Evolutionary conservation across 208 protist species (phyloP).

Genomic region (Trypanosomatidae sp.): DNA sequence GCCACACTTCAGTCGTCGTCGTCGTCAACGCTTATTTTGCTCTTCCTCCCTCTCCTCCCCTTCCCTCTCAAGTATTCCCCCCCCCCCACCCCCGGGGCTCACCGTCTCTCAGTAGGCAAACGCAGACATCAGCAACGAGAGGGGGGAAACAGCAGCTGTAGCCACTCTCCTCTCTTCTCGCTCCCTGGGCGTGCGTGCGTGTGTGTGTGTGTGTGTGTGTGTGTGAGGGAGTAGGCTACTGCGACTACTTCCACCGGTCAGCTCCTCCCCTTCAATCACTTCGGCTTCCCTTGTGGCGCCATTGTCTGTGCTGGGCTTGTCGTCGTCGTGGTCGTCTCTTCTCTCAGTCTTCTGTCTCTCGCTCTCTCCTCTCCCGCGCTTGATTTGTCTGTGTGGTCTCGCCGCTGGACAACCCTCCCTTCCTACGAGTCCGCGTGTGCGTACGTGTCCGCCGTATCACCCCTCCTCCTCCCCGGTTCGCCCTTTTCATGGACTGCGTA

Average conservation of each 20-base stretch:
- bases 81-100: not conserved
- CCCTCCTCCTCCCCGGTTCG: not conserved
- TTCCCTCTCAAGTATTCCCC: not conserved
- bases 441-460: not conserved
- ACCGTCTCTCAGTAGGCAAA: not conserved
- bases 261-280: no score
- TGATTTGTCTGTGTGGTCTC: not conserved
- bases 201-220: not conserved
- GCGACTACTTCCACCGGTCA: not conserved
- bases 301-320: no score
- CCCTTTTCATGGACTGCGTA: conserved; percentile 14
- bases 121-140: no score
- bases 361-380: not conserved
- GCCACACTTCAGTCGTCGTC: not conserved
- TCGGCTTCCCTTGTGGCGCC: no score
- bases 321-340: no score
- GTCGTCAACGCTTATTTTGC: conserved; percentile 1
- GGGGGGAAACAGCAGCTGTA: not conserved
- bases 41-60: not conserved
- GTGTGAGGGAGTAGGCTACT: not conserved
- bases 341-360: not conserved
- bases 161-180: not conserved
- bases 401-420: no score
- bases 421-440: not conserved
- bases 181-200: not conserved